These are phyloP conservation scores for Herpetomonas samuelpessoai DNA, from an alignment of 208 protist species.

Conservation along the genomic window DNA sequence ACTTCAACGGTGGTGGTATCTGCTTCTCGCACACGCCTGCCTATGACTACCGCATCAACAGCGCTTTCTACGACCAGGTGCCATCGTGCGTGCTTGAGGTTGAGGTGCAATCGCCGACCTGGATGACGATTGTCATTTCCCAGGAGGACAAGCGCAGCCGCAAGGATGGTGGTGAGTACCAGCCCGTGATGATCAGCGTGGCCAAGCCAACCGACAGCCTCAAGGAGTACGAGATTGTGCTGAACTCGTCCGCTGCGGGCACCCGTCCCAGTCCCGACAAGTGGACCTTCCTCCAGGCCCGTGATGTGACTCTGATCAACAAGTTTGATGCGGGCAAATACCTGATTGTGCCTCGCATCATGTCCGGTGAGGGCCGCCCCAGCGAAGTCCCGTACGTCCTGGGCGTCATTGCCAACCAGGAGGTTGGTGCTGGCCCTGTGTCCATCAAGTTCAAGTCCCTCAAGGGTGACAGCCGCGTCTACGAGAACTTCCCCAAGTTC, in stretches of 20 bases:
- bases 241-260: slow-evolving; percentile 76
- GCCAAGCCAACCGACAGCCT: slow-evolving; percentile 39
- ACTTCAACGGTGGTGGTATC: slow-evolving; percentile 84
- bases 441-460: slow-evolving; percentile 58
- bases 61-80: slow-evolving; percentile 55
- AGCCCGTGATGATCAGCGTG: slow-evolving; percentile 83
- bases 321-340: slow-evolving; percentile 71
- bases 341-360: slow-evolving; percentile 68
- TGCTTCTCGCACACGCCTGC: slow-evolving; percentile 57
- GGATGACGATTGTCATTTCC: slow-evolving; percentile 70
- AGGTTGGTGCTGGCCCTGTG: slow-evolving; percentile 41
- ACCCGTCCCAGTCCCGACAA: slow-evolving; percentile 53
- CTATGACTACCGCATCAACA: slow-evolving; percentile 81
- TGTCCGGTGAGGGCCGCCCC: slow-evolving; percentile 22
- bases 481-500: slow-evolving; percentile 86
- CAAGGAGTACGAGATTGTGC: slow-evolving; percentile 55
- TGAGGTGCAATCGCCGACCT: slow-evolving; percentile 50
- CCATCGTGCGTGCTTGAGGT: slow-evolving; percentile 74
- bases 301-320: slow-evolving; percentile 71
- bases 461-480: slow-evolving; percentile 60
- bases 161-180: slow-evolving; percentile 41
- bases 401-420: slow-evolving; percentile 48
- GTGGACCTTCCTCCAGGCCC: slow-evolving; percentile 80
- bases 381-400: slow-evolving; percentile 51
- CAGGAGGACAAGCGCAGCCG: slow-evolving; percentile 69